phyloP scores from a whole-genome alignment of 2,329 filamentous ascomycete genomes.

The Exophiala viscosa region DNA sequence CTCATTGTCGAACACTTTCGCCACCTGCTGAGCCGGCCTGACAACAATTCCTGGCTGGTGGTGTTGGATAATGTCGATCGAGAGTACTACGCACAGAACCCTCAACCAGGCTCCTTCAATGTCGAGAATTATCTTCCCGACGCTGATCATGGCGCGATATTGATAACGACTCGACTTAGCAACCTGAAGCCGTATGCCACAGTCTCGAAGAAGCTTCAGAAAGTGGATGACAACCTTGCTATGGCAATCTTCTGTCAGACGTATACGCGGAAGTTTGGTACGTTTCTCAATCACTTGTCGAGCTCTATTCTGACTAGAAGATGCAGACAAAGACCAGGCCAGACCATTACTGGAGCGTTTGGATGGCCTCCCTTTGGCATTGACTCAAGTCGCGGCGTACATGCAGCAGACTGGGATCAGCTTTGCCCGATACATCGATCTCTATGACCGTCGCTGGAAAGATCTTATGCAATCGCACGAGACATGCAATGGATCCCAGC shows the following conservation, averaged over 20 bases:
- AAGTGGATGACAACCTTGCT: conserved; percentile 12
- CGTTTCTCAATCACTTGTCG: conserved; percentile 22
- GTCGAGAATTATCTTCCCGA: conserved; percentile 23
- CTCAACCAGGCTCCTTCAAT: conserved; percentile 5
- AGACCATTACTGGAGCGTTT: conserved; percentile 35
- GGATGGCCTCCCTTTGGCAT: conserved; percentile 46
- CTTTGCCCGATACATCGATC: conserved; percentile 38
- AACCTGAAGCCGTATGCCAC: conserved; percentile 23
- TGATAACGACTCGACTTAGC: conserved; percentile 35
- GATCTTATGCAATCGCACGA: conserved; percentile 4
- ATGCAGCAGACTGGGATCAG: conserved; percentile 38
- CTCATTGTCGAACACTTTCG: no score
- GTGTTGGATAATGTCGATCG: conserved; percentile 33
- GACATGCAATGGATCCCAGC: conserved; percentile 9
- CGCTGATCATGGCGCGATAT: conserved; percentile 38
- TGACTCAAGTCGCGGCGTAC: conserved; percentile 47
- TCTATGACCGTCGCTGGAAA: conserved; percentile 41
- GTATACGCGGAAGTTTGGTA: conserved; percentile 8
- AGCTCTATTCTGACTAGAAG: conserved; percentile 34
- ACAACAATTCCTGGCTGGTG: conserved; percentile 29
- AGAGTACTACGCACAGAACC: conserved; percentile 27
- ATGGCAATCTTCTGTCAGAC: conserved; percentile 15
- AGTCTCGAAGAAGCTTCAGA: neutral
- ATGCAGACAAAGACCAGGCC: neutral
- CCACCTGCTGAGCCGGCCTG: neutral